Base-by-base conservation (phyloP, 2,329 filamentous ascomycete species). In the Ophiocordyceps sinensis region DNA sequence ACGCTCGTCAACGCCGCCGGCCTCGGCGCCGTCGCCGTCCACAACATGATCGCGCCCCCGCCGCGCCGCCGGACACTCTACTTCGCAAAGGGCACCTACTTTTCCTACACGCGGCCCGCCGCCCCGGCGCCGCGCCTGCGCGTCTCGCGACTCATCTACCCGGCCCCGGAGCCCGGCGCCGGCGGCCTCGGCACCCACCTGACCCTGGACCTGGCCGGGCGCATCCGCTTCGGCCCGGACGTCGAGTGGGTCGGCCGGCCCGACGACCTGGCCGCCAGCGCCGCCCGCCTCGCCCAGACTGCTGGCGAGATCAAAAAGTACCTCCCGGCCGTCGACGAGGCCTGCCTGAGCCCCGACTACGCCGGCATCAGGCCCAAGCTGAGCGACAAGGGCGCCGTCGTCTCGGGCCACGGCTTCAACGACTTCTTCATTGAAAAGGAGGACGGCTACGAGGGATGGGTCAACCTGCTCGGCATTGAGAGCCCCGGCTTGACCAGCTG, bases 81-180 rank as follows among this genome's bases (percentile, higher is more conserved):
- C 66, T 96, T 82, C 62, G 89, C 89, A 44, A 98, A 98, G 65
- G 91, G 91, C 1, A 89, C 85, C 45, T 98, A 98, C 66, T 96
- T 93, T 64, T 83, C 81, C 28, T 96, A 95, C 64, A 62, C 71
- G 0, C 66, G 3, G 19, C 19, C 19, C 19, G 19, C 19, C 19
- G 19, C 19, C 19, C 19, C 76, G 1, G 75, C 79, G 0, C 54
- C 55, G 1, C 32, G 15, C 32, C 88, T 86, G 0, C 57, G 53
- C 28, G 77, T 88, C 11, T 67, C 63, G 2, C 85, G 82, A 0
- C 75, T 98, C 19, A 70, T 98, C 39, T 98, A 96, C 55, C 91
- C 91, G 0, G 87, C 83, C 0, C 87, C 89, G 0, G 69, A 83
- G 9, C 82, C 87, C 0, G 88, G 88, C 2, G 75, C 80, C 19